Evolutionary conservation across 768 basidiomycete species (phyloP).

Genomic region (Inosperma sp.): DNA sequence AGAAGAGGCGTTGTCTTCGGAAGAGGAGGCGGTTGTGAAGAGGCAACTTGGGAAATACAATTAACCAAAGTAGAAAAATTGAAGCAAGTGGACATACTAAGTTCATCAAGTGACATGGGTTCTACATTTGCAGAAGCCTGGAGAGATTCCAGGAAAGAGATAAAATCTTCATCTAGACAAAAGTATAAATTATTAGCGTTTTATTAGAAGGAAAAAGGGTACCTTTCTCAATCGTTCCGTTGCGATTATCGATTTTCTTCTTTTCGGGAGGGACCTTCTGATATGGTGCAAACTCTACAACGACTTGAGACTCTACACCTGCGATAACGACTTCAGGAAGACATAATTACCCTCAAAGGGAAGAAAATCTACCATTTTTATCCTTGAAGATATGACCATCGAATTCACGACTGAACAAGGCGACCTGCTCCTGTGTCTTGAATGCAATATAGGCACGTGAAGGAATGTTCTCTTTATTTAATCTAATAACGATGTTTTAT

Average conservation of each 20-base stretch:
- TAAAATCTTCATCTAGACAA: conserved; percentile 69
- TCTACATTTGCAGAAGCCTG: conserved; percentile 48
- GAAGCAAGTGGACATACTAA: conserved; percentile 41
- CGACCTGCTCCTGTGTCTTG: conserved; percentile 65
- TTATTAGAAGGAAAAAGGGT: neutral
- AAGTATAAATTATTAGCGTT: neutral
- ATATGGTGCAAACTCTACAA: conserved; percentile 93
- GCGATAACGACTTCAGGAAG: conserved; percentile 7
- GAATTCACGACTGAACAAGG: conserved; percentile 75
- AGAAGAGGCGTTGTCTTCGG: conserved; percentile 89
- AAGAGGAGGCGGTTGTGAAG: conserved; percentile 50
- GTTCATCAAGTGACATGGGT: conserved; percentile 56
- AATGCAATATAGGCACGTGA: conserved; percentile 94
- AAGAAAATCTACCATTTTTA: conserved; percentile 61
- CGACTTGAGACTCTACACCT: conserved; percentile 85
- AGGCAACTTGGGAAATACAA: conserved; percentile 46
- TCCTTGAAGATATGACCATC: conserved; percentile 92
- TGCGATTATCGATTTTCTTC: conserved; percentile 71
- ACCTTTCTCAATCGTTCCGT: conserved; percentile 91
- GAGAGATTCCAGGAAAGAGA: conserved; percentile 75
- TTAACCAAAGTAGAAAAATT: neutral
- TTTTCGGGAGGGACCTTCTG: conserved; percentile 79
- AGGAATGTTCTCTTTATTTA: conserved; percentile 78
- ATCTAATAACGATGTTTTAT: conserved; percentile 33
- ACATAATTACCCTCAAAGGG: neutral